A percentile compares a stretch with the other conserved stretches of the same genome.
Conservation (phyloP, 2,329 filamentous ascomycete species). For the Thielaviopsis cerberus region DNA sequence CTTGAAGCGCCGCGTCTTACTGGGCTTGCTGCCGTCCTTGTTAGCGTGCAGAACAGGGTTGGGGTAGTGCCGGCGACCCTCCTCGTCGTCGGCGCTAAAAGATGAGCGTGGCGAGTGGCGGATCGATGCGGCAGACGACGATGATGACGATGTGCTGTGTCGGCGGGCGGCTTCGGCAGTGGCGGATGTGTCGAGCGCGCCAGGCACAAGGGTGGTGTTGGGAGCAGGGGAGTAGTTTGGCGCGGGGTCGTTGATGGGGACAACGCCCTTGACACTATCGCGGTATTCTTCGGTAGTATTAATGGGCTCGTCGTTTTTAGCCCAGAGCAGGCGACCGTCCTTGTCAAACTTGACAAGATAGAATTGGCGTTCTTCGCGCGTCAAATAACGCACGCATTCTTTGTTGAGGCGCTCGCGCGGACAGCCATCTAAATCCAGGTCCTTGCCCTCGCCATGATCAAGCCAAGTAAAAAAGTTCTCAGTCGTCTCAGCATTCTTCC, state of each 20-base stretch:
- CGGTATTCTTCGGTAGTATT: conserved; percentile 58
- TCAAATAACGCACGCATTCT: conserved; percentile 69
- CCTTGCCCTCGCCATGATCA: conserved; percentile 58
- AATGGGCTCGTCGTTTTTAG: conserved; percentile 60
- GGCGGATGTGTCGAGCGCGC: neutral
- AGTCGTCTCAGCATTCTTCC: conserved; percentile 57
- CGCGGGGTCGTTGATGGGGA: conserved; percentile 40
- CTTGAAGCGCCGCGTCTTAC: conserved; percentile 9
- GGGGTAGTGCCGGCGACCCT: conserved; percentile 15
- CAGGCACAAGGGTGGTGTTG: conserved; percentile 14
- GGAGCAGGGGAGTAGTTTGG: conserved; percentile 28
- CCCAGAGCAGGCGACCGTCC: conserved; percentile 66
- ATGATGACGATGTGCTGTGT: conserved; percentile 15
- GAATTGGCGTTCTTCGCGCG: conserved; percentile 58
- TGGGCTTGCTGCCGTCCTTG: conserved; percentile 4
- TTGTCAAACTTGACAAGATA: conserved; percentile 63
- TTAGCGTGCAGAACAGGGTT: neutral
- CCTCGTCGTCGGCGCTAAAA: conserved; percentile 31
- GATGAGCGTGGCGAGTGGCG: conserved; percentile 10
- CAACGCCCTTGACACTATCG: conserved; percentile 62
- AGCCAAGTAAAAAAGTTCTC: conserved; percentile 94
- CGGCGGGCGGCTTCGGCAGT: conserved; percentile 12
- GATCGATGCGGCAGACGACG: conserved; percentile 23
- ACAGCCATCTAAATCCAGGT: conserved; percentile 51
- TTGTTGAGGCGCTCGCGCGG: conserved; percentile 56